Base-by-base conservation (phyloP, 164 flowering plant species). In the Nymphaea colorata region DNA sequence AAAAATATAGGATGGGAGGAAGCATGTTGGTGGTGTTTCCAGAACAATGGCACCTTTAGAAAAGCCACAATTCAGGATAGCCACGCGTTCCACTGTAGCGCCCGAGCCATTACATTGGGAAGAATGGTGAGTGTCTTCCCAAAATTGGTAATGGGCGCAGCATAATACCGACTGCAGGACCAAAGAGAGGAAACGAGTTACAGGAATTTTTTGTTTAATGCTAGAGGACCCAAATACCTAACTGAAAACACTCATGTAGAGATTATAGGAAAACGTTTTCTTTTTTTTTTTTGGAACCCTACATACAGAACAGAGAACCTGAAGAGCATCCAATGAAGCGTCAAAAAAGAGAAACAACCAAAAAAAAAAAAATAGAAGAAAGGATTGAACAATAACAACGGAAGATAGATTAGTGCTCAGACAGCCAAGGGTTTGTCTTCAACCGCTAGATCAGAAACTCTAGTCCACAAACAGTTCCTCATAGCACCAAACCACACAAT, bases 381-480 rank as follows among this genome's bases (percentile, higher is more conserved):
- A 51, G 57, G 16, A 43, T 11, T 36, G 6, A n/a, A 45, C 5
- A 5, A 45, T 3, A 47, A 44, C 62, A 4, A n/a, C 36, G 3
- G 6, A 8, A 72, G 3, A 43, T 4, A 10, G 0, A 64, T 43
- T 41, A 57, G 64, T 70, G 76, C 76, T 74, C 76, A 74, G 76
- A 74, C 76, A 74, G 76, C 76, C 76, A 74, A 74, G 76, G 76
- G 76, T 66, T 74, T 70, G 76, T 73, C 76, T 61, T 73, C 77
- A 70, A 70, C 43, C 64, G 4, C 71, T 45, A 64, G 45, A 68
- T 73, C 76, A 74, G 76, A 74, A 70, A 74, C 76, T 74, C 76
- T 74, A 74, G 76, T 74, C 76, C 76, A 74, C 70, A 73, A 5
- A 51, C n/a, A 53, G 70, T 12, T 74, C 76, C 70, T 74, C 76